Conservation (phyloP, 495 filamentous ascomycete species). For the Aspergillus egyptiacus region DNA sequence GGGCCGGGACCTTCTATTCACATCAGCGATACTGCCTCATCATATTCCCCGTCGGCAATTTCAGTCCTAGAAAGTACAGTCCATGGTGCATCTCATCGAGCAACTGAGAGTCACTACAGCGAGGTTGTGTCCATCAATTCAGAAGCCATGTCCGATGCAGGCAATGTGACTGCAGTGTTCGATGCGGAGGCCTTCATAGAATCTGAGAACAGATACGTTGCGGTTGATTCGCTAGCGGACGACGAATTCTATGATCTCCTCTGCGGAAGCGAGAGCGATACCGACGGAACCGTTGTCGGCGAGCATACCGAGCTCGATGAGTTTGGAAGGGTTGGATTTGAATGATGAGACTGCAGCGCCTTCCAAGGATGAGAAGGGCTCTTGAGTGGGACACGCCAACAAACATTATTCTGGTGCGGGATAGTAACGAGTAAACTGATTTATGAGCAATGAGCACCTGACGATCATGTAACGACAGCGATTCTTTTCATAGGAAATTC, state of each 20-base stretch:
- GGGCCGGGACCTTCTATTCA: slow-evolving; percentile 40
- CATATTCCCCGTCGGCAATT: slow-evolving; percentile 19
- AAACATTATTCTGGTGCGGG: no score
- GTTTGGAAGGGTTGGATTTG: slow-evolving; percentile 9
- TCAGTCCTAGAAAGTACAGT: slow-evolving; percentile 25
- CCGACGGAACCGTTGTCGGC: slow-evolving; percentile 10
- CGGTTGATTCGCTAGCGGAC: slow-evolving; percentile 5
- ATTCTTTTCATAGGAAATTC: no score
- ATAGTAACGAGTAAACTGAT: background rate
- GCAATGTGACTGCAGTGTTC: background rate
- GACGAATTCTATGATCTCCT: slow-evolving; percentile 10
- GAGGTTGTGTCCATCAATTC: slow-evolving; percentile 28
- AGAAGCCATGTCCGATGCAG: background rate
- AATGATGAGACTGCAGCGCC: background rate
- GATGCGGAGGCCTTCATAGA: slow-evolving; percentile 10
- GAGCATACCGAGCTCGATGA: background rate
- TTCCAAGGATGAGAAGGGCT: background rate
- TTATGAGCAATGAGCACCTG: background rate
- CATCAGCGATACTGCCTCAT: slow-evolving; percentile 29
- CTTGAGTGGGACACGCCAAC: background rate
- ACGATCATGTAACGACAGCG: no score
- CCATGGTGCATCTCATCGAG: slow-evolving; percentile 29
- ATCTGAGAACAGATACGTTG: background rate
- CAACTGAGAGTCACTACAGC: slow-evolving; percentile 24
- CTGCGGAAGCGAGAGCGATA: slow-evolving; percentile 7